phyloP scores from a whole-genome alignment of 2,329 filamentous ascomycete species.

The Aspergillus bombycis region DNA sequence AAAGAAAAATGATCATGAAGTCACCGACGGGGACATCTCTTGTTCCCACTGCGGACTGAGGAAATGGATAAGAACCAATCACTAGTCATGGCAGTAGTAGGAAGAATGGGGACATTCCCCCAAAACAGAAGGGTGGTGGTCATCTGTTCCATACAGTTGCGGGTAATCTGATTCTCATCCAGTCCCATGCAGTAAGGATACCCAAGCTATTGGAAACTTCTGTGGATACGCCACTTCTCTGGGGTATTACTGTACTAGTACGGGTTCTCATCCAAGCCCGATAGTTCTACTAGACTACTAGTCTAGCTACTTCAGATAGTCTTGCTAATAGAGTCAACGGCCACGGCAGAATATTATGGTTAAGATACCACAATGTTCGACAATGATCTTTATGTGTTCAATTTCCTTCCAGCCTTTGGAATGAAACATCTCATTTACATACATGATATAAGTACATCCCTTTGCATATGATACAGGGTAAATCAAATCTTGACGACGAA shows the following conservation, averaged over 20 bases:
- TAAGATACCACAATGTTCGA: not conserved
- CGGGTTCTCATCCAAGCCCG: not conserved
- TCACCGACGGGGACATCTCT: not conserved
- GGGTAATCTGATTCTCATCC: slow-evolving; percentile 4
- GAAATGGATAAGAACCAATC: not conserved
- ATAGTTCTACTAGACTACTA: not conserved
- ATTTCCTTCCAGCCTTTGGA: not conserved
- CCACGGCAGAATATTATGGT: not conserved
- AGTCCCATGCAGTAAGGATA: slow-evolving; percentile 3
- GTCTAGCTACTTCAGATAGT: not conserved
- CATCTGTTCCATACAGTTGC: slow-evolving; percentile 1
- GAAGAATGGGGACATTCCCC: not conserved
- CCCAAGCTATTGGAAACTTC: slow-evolving; percentile 5
- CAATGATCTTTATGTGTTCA: not conserved
- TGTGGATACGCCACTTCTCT: slow-evolving; percentile 2
- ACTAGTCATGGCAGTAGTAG: not conserved
- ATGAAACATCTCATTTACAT: not conserved
- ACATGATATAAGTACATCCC: not conserved
- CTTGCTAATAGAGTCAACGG: not conserved
- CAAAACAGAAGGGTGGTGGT: slow-evolving; percentile 1
- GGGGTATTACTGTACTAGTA: not conserved
- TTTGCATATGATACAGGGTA: not conserved
- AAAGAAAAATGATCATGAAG: not conserved
- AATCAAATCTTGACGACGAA: slow-evolving; percentile 2
- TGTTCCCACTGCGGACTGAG: not conserved